These are phyloP conservation scores for Galerina marginata DNA, from an alignment of 768 basidiomycete genomes.

Conservation along the genomic window DNA sequence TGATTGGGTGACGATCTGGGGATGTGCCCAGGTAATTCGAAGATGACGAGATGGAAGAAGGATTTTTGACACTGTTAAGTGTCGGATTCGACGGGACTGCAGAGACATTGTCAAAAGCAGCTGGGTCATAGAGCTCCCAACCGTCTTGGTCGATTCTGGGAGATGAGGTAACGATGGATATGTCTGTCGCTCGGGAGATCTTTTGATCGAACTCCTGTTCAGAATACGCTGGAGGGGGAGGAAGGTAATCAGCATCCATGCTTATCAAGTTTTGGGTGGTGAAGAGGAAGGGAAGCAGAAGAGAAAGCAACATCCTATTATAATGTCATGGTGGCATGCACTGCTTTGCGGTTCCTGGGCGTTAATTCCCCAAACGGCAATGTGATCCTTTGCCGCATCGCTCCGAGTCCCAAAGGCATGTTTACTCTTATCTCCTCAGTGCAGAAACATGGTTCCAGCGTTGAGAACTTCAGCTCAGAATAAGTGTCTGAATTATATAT, in stretches of 20 bases:
- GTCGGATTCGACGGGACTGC: not conserved
- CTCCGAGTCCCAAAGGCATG: not conserved
- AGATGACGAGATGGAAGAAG: not conserved
- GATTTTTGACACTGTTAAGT: conserved; percentile 1
- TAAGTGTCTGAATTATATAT: too few relatives aligned
- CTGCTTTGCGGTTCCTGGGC: conserved; percentile 10
- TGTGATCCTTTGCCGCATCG: conserved; percentile 3
- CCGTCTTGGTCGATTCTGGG: conserved; percentile 40
- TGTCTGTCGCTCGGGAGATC: conserved; percentile 44
- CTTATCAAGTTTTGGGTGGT: conserved; percentile 10
- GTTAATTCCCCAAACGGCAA: conserved; percentile 17
- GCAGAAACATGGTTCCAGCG: too few relatives aligned
- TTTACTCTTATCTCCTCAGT: too few relatives aligned
- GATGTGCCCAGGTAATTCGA: not conserved
- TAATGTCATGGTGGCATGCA: conserved; percentile 2
- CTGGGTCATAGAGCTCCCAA: conserved; percentile 55
- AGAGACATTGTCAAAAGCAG: conserved; percentile 25
- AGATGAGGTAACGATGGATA: conserved; percentile 41
- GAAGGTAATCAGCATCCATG: conserved; percentile 22
- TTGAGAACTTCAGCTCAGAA: too few relatives aligned
- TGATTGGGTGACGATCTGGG: not conserved
- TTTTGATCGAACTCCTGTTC: conserved; percentile 62
- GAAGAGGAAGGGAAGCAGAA: not conserved
- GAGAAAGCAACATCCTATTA: conserved; percentile 1
- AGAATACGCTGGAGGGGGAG: conserved; percentile 52